A percentile compares a stretch with the other conserved stretches of the same genome.
These are phyloP conservation scores for Gossypium lobatum DNA, from an alignment of 441 rosid genomes.

Conservation along the genomic window DNA sequence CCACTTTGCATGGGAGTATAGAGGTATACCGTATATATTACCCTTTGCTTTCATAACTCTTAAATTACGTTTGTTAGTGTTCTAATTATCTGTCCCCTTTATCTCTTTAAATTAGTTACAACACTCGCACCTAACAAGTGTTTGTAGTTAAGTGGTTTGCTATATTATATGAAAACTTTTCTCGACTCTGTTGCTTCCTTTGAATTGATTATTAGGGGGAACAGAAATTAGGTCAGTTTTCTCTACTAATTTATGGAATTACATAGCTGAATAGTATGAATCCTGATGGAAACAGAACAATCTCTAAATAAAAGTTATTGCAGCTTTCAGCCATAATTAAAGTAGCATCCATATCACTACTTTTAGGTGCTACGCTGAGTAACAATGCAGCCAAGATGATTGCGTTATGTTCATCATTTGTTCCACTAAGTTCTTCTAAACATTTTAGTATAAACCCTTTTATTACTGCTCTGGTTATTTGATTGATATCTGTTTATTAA, in stretches of 20 bases:
- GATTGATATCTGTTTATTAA: neutral
- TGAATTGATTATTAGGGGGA: neutral
- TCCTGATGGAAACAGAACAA: neutral
- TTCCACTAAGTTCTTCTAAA: neutral
- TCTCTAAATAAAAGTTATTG: neutral
- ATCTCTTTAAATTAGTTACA: neutral
- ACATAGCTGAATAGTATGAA: neutral
- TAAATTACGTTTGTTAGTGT: neutral
- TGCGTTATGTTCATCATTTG: neutral
- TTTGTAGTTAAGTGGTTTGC: neutral
- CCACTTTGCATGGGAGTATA: constrained; percentile 45
- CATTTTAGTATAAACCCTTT: neutral
- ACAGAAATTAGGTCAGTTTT: neutral
- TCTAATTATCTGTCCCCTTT: neutral
- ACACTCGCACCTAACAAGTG: neutral
- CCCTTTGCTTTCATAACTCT: neutral
- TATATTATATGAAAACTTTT: no score
- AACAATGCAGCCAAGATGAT: neutral
- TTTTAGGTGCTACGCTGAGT: neutral
- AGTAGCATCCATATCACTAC: neutral
- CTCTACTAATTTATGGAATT: neutral
- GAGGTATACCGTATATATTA: constrained; percentile 34
- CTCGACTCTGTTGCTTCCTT: neutral
- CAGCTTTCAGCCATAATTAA: neutral
- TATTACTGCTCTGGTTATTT: neutral